phyloP scores from a whole-genome alignment of 176 grass and related monocot genomes.

The Oryza glumipatula region DNA sequence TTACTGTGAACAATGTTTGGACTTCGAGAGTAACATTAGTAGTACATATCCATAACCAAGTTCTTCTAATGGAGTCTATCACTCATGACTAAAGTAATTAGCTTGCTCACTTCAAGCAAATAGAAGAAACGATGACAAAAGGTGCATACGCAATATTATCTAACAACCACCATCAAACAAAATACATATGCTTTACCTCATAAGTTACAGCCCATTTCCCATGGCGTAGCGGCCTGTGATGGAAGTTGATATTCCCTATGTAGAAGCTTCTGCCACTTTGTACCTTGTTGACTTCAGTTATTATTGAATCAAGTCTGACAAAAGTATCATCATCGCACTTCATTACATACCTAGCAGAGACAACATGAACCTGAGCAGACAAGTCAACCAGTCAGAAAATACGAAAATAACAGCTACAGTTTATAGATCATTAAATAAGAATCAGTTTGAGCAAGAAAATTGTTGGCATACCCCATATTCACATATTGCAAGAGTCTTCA shows the following conservation, averaged over 20 bases:
- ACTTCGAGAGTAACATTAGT: no score
- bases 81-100: not conserved
- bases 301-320: conserved; percentile 65
- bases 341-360: conserved; percentile 74
- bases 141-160: conserved; percentile 24
- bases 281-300: conserved; percentile 65
- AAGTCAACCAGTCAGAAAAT: conserved; percentile 30
- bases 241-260: conserved; percentile 76
- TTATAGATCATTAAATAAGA: conserved; percentile 9
- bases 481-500: conserved; percentile 90
- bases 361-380: conserved; percentile 58
- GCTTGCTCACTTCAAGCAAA: not conserved
- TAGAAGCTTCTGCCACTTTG: conserved; percentile 73
- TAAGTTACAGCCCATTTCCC: conserved; percentile 91
- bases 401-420: not conserved
- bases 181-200: conserved; percentile 59
- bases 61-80: not conserved
- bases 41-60: not conserved
- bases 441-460: not conserved
- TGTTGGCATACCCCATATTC: conserved; percentile 66
- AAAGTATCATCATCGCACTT: conserved; percentile 92
- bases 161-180: conserved; percentile 6
- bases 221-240: conserved; percentile 66
- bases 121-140: conserved; percentile 16
- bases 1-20: no score